Evolutionary conservation across 768 basidiomycete genomes (phyloP).

Genomic region (Hemileccinum impolitum): DNA sequence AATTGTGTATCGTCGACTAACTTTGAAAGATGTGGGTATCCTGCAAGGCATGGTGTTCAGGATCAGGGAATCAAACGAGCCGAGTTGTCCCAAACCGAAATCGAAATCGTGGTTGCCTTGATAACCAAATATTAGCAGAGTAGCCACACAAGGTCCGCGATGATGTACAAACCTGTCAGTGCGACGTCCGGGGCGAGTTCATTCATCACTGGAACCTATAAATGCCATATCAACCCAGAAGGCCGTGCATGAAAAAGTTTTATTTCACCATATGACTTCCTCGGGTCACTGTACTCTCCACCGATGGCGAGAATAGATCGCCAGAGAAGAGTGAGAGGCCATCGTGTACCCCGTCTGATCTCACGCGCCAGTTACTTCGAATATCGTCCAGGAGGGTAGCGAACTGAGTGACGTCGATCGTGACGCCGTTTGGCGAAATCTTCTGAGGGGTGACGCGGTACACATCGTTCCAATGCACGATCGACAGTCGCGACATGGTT

Average conservation of each 20-base stretch:
- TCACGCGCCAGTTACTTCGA: conserved; percentile 52
- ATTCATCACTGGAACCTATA: conserved; percentile 85
- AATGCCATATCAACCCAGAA: neutral
- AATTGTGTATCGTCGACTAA: conserved; percentile 73
- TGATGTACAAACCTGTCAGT: conserved; percentile 60
- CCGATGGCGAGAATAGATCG: conserved; percentile 83
- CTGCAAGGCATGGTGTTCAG: conserved; percentile 28
- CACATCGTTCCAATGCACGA: conserved; percentile 79
- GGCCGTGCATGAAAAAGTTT: neutral
- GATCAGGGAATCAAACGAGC: neutral
- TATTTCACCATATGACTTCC: conserved; percentile 82
- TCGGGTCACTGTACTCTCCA: conserved; percentile 84
- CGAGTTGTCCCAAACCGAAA: conserved; percentile 49
- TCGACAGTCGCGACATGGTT: conserved; percentile 38
- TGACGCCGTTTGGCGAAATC: conserved; percentile 47
- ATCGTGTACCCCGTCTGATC: conserved; percentile 51
- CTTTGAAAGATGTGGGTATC: conserved; percentile 61
- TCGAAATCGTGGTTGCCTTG: conserved; percentile 93
- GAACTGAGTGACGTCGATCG: conserved; percentile 88
- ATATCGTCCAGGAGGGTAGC: conserved; percentile 65
- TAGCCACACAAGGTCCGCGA: neutral
- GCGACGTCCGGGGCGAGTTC: conserved; percentile 75
- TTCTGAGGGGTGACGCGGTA: conserved; percentile 82
- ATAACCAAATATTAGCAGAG: conserved; percentile 7
- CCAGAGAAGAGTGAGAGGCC: conserved; percentile 86